A percentile compares a stretch with the other conserved stretches of the same genome.
These are phyloP conservation scores for Chondrostereum purpureum DNA, from an alignment of 1,284 basidiomycete species.

Conservation along the genomic window DNA sequence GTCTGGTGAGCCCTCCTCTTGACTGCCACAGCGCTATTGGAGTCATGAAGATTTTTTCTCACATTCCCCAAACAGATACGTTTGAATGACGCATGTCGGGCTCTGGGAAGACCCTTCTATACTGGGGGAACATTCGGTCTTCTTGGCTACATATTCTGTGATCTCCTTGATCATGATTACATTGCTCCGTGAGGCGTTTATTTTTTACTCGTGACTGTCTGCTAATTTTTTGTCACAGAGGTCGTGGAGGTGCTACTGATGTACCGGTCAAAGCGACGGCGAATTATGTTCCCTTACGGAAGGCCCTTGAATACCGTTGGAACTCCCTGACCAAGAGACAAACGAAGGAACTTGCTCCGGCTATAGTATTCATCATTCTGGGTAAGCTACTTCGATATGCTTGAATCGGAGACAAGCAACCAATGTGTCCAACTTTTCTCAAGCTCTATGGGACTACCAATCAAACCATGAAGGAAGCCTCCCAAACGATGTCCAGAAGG, in stretches of 20 bases:
- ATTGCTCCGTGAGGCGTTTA: conserved; percentile 62
- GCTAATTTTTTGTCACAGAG: conserved; percentile 32
- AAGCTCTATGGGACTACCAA: conserved; percentile 85
- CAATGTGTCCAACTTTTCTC: neutral
- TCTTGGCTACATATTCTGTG: conserved; percentile 90
- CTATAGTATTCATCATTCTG: conserved; percentile 62
- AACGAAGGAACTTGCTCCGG: conserved; percentile 75
- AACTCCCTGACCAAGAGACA: conserved; percentile 60
- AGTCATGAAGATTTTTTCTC: no score
- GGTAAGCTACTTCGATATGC: conserved; percentile 59
- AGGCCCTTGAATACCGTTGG: conserved; percentile 70
- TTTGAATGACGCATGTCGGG: conserved; percentile 74
- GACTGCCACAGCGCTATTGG: no score
- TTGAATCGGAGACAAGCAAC: conserved; percentile 5
- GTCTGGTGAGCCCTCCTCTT: no score
- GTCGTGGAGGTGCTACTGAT: conserved; percentile 57
- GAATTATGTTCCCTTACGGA: conserved; percentile 59
- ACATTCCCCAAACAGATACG: no score
- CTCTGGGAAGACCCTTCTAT: conserved; percentile 75
- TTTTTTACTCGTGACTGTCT: conserved; percentile 4
- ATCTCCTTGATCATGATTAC: conserved; percentile 82
- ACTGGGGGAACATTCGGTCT: conserved; percentile 87
- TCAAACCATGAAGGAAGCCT: conserved; percentile 46
- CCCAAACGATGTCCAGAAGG: conserved; percentile 44
- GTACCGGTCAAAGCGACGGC: conserved; percentile 56